phyloP scores from a whole-genome alignment of 192 early-diverging fungal species.

The Entrophospora sp. region DNA sequence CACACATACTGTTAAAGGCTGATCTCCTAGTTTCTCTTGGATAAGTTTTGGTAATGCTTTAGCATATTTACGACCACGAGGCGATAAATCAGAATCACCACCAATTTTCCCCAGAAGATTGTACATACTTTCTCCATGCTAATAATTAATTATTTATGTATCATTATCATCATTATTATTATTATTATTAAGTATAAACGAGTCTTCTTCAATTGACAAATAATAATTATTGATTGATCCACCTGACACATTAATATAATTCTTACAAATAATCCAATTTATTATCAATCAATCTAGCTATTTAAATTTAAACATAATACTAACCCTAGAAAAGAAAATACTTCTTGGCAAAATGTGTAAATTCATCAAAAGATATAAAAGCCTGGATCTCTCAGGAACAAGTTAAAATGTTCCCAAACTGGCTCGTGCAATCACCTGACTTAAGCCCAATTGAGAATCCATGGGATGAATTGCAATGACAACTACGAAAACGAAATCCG shows the following conservation, averaged over 20 bases:
- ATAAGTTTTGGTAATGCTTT: slow-evolving; percentile 76
- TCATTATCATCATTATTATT: neutral
- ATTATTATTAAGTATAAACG: slow-evolving; percentile 2
- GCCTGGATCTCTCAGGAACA: no score
- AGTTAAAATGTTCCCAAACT: neutral
- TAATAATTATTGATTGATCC: neutral
- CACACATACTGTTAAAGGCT: slow-evolving; percentile 54
- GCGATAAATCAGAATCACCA: slow-evolving; percentile 85
- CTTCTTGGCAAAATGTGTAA: slow-evolving; percentile 91
- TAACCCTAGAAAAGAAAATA: slow-evolving; percentile 79
- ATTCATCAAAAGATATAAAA: slow-evolving; percentile 99
- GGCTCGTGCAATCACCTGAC: slow-evolving; percentile 1
- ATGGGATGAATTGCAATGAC: no score
- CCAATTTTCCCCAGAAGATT: slow-evolving; percentile 91
- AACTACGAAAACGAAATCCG: neutral
- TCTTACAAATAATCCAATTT: neutral
- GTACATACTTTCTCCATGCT: slow-evolving; percentile 89
- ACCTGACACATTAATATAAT: neutral
- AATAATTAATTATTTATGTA: slow-evolving; percentile 1
- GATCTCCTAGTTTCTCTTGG: slow-evolving; percentile 61
- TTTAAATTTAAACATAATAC: neutral
- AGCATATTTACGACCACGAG: slow-evolving; percentile 82
- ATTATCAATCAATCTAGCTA: neutral
- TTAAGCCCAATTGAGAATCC: neutral
- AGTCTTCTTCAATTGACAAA: slow-evolving; percentile 4